phyloP scores from a whole-genome alignment of 2,329 filamentous ascomycete genomes.

The Monosporascus sp. region DNA sequence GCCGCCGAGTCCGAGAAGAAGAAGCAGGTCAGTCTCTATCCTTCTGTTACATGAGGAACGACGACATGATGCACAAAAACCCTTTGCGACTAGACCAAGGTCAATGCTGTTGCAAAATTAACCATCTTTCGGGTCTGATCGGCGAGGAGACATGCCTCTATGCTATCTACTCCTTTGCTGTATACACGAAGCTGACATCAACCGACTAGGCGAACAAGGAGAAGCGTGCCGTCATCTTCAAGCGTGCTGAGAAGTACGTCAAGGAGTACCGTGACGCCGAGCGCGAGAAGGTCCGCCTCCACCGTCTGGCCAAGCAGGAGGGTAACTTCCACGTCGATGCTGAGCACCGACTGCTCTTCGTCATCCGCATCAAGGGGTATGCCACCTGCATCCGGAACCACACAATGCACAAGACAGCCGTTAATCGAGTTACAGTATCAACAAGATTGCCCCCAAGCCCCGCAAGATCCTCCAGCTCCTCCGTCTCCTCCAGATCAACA shows the following conservation, averaged over 20 bases:
- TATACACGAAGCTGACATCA: slow-evolving; percentile 31
- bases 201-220: slow-evolving; percentile 81
- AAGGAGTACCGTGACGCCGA: slow-evolving; percentile 98
- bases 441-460: slow-evolving; percentile 99
- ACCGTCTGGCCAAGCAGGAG: slow-evolving; percentile 83
- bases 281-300: slow-evolving; percentile 95
- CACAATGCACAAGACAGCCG: slow-evolving; percentile 2
- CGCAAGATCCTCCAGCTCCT: slow-evolving; percentile 99
- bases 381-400: slow-evolving; percentile 19
- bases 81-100: slow-evolving; percentile 85
- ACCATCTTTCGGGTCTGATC: slow-evolving; percentile 99
- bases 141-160: slow-evolving; percentile 21
- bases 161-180: slow-evolving; percentile 5
- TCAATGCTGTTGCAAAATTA: slow-evolving; percentile 97
- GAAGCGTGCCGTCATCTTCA: slow-evolving; percentile 98
- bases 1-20: slow-evolving; percentile 74
- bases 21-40: slow-evolving; percentile 71
- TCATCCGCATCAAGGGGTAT: slow-evolving; percentile 97
- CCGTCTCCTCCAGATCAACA: slow-evolving; percentile 99
- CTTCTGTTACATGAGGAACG: slow-evolving; percentile 18
- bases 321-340: slow-evolving; percentile 92
- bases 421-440: slow-evolving; percentile 67
- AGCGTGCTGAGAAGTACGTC: slow-evolving; percentile 99
- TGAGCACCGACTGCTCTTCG: slow-evolving; percentile 94
- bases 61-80: slow-evolving; percentile 83